These are phyloP conservation scores for Pseudonitzschia pungens DNA, from an alignment of 108 stramenopile species.

Conservation along the genomic window DNA sequence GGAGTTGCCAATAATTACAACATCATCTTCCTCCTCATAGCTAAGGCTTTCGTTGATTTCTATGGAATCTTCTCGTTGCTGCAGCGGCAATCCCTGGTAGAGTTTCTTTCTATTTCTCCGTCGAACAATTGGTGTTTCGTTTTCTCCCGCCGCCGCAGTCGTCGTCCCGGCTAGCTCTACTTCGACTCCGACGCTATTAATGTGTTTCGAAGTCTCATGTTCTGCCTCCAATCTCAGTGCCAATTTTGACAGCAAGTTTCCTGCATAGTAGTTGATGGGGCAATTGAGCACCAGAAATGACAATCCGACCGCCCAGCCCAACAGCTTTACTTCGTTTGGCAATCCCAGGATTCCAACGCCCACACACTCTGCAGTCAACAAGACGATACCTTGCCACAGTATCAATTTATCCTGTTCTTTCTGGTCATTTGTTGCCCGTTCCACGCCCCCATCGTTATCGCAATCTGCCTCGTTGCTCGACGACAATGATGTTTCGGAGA, in stretches of 20 bases:
- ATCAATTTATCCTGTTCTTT: slow-evolving; percentile 29
- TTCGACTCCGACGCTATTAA: not conserved
- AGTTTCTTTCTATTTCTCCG: not conserved
- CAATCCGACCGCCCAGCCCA: slow-evolving; percentile 48
- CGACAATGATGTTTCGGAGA: not conserved
- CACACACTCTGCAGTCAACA: slow-evolving; percentile 68
- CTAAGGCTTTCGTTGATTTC: not conserved
- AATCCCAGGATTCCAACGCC: slow-evolving; percentile 69
- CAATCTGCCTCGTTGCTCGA: not conserved
- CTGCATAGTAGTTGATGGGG: slow-evolving; percentile 67
- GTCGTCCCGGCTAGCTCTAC: not conserved
- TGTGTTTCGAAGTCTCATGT: not conserved
- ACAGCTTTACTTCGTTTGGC: slow-evolving; percentile 44
- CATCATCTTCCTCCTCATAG: slow-evolving; percentile 8
- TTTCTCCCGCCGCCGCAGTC: not conserved
- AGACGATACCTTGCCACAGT: slow-evolving; percentile 46
- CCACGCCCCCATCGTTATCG: not conserved
- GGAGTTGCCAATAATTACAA: not conserved
- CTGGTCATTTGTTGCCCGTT: not conserved
- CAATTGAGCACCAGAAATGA: slow-evolving; percentile 59
- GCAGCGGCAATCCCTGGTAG: slow-evolving; percentile 6
- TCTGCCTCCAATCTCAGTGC: slow-evolving; percentile 19
- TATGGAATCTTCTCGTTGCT: not conserved
- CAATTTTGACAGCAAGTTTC: slow-evolving; percentile 41
- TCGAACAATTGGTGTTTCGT: not conserved